Evolutionary conservation across 2,329 filamentous ascomycete species (phyloP).

Genomic region (Claviceps cyperi): DNA sequence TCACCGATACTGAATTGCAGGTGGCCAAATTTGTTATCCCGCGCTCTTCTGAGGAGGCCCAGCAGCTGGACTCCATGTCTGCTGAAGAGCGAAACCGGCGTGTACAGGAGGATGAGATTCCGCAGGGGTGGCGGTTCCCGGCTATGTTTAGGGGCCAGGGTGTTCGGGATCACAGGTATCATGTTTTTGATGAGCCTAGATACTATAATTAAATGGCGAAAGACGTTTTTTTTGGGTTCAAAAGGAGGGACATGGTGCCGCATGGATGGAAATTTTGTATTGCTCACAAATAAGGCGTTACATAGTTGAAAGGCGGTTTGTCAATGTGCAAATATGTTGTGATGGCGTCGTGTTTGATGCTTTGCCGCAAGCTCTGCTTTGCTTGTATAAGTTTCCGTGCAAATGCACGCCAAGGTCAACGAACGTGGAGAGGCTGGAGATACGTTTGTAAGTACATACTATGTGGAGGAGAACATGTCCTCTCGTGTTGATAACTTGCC

Average conservation of each 20-base stretch:
- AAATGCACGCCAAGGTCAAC: too few relatives aligned
- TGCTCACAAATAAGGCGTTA: too few relatives aligned
- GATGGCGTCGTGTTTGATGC: too few relatives aligned
- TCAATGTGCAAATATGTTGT: too few relatives aligned
- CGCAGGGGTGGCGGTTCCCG: slow-evolving; percentile 70
- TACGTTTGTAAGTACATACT: too few relatives aligned
- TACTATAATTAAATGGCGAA: slow-evolving; percentile 37
- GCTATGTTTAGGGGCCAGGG: slow-evolving; percentile 70
- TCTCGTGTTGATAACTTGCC: too few relatives aligned
- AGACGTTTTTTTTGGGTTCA: background rate
- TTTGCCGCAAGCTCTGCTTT: too few relatives aligned
- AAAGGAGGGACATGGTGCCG: background rate
- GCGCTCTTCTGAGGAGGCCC: slow-evolving; percentile 39
- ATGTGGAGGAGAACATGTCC: too few relatives aligned
- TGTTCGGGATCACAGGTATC: slow-evolving; percentile 79
- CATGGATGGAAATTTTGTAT: too few relatives aligned
- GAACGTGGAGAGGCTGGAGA: too few relatives aligned
- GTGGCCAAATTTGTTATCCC: slow-evolving; percentile 90
- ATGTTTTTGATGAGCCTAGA: slow-evolving; percentile 85
- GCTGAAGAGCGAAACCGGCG: slow-evolving; percentile 41
- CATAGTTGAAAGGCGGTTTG: too few relatives aligned
- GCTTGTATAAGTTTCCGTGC: too few relatives aligned
- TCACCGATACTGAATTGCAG: slow-evolving; percentile 95
- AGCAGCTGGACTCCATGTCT: slow-evolving; percentile 23
- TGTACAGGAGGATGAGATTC: slow-evolving; percentile 58